Evolutionary conservation across 73 alveolate species (phyloP).

Genomic region (Paramecium sexaurelia): DNA sequence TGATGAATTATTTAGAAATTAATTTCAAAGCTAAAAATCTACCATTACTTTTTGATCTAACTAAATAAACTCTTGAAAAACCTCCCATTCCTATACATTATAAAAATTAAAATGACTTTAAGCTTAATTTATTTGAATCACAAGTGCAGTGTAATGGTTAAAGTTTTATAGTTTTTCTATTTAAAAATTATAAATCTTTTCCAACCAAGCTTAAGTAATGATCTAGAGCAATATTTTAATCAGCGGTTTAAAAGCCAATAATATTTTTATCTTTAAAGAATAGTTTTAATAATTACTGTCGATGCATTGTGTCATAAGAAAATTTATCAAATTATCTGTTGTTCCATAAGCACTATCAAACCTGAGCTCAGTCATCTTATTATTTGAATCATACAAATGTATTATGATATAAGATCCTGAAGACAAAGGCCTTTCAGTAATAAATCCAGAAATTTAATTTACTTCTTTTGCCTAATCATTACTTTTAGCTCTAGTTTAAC

Average conservation of each 20-base stretch:
- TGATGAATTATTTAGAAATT: constrained; percentile 13
- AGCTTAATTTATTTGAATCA: neutral
- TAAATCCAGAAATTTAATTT: neutral
- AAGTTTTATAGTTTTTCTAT: constrained; percentile 30
- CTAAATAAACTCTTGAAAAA: constrained; percentile 44
- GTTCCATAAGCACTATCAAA: constrained; percentile 46
- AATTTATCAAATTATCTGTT: neutral
- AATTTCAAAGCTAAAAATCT: constrained; percentile 46
- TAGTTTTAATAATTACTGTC: neutral
- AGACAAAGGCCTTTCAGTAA: neutral
- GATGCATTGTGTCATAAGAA: neutral
- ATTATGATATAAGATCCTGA: neutral
- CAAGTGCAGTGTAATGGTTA: neutral
- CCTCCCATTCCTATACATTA: constrained; percentile 61
- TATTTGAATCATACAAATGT: neutral
- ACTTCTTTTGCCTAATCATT: neutral
- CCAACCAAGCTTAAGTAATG: constrained; percentile 11
- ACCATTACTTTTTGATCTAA: constrained; percentile 53
- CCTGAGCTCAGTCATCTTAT: neutral
- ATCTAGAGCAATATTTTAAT: constrained; percentile 24
- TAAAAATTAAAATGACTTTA: neutral
- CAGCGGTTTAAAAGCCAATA: constrained; percentile 10
- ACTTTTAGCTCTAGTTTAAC: constrained; percentile 30
- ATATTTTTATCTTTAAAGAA: neutral
- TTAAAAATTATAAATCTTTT: neutral